phyloP scores from a whole-genome alignment of 2,329 filamentous ascomycete species.

The Apiospora pterosperma region DNA sequence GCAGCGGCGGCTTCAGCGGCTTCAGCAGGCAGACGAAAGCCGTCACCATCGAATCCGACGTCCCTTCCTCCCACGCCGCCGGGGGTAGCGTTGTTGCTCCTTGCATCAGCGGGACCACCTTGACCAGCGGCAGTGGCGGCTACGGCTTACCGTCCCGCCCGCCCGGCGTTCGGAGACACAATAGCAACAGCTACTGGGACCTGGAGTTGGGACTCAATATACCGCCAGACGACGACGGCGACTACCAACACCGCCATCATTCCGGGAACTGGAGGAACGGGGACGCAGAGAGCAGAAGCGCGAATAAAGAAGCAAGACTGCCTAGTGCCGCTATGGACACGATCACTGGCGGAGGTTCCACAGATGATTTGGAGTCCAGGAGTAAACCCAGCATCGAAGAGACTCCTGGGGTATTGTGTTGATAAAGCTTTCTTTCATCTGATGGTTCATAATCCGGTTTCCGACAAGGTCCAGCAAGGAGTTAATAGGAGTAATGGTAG shows the following conservation, averaged over 20 bases:
- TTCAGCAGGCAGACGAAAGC: background rate
- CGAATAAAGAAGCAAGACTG: background rate
- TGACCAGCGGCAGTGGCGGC: background rate
- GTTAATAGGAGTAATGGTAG: background rate
- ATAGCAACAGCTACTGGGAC: background rate
- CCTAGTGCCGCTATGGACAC: background rate
- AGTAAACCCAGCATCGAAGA: background rate
- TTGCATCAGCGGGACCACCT: background rate
- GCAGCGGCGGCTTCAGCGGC: background rate
- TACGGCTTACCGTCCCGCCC: background rate
- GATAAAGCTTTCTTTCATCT: background rate
- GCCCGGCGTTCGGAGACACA: background rate
- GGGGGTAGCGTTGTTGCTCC: background rate
- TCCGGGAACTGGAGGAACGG: background rate
- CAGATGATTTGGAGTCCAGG: background rate
- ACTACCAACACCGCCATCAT: background rate
- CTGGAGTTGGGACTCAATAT: background rate
- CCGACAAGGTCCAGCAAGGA: background rate
- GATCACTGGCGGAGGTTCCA: background rate
- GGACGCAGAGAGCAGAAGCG: background rate
- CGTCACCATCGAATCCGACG: background rate
- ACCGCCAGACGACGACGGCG: background rate
- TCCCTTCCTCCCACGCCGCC: background rate
- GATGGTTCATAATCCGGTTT: background rate
- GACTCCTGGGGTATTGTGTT: background rate